These are phyloP conservation scores for Arxiozyma telluris DNA, from an alignment of 1,139 yeast species.

Conservation along the genomic window DNA sequence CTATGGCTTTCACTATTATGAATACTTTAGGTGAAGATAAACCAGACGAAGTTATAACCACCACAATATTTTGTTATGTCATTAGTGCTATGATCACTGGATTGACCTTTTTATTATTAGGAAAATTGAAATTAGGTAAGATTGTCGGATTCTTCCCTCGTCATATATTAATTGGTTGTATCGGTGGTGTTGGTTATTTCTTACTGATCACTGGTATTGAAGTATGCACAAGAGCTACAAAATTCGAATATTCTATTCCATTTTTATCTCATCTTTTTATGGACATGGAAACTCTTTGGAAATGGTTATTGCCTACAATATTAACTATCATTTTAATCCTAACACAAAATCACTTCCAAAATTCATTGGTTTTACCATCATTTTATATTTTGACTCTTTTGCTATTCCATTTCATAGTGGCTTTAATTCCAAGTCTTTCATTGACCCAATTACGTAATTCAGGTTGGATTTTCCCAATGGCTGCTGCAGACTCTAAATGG, in stretches of 20 bases:
- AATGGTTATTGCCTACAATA: constrained; percentile 65
- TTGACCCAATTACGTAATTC: constrained; percentile 50
- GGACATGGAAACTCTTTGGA: constrained; percentile 38
- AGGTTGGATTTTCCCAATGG: constrained; percentile 71
- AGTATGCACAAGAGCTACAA: constrained; percentile 74
- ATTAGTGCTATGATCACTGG: constrained; percentile 82
- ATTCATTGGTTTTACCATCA: constrained; percentile 72
- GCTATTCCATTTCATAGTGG: constrained; percentile 58
- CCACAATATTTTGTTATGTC: constrained; percentile 82
- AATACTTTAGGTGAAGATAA: constrained; percentile 45
- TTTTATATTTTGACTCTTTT: constrained; percentile 67
- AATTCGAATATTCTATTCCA: constrained; percentile 51
- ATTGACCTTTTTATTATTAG: constrained; percentile 61
- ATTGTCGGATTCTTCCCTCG: constrained; percentile 93
- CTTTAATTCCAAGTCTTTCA: constrained; percentile 56
- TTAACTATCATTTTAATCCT: constrained; percentile 52
- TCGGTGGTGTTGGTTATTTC: constrained; percentile 97
- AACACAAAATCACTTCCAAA: constrained; percentile 57
- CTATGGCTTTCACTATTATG: constrained; percentile 76
- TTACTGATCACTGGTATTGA: constrained; percentile 83
- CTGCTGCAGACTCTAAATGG: constrained; percentile 73
- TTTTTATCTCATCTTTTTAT: constrained; percentile 45
- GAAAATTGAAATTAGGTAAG: constrained; percentile 71
- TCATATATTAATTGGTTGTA: constrained; percentile 91
- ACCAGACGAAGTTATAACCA: constrained; percentile 51